Percentiles rank a stretch among this genome's conserved stretches.
Evolutionary conservation across 1,284 basidiomycete species (phyloP).

Genomic region (Trametes versicolor): DNA sequence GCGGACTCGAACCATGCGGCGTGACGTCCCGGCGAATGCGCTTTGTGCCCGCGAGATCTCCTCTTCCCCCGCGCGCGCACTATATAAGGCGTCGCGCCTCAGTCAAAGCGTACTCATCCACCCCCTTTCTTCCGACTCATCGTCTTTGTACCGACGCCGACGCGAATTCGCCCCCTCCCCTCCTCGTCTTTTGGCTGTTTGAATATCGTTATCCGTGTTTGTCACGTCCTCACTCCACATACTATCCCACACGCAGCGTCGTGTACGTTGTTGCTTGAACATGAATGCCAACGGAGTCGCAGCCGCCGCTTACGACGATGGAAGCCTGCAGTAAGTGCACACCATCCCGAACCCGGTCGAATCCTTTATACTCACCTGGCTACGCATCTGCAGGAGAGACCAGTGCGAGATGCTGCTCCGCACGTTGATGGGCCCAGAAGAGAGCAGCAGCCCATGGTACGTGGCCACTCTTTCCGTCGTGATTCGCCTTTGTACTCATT

Average conservation of each 20-base stretch:
- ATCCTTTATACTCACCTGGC: neutral
- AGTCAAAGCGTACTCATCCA: neutral
- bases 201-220: neutral
- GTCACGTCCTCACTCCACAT: neutral
- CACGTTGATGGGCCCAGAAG: neutral
- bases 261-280: neutral
- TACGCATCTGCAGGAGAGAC: neutral
- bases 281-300: neutral
- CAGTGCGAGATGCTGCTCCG: slow-evolving; percentile 5
- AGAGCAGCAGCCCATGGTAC: slow-evolving; percentile 6
- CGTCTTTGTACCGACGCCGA: neutral
- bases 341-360: neutral
- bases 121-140: neutral
- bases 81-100: neutral
- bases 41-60: slow-evolving; percentile 4
- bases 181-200: neutral
- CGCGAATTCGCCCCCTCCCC: neutral
- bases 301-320: neutral
- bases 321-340: neutral
- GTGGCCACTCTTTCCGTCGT: neutral
- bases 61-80: neutral
- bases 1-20: neutral
- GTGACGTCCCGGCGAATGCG: neutral
- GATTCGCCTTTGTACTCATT: neutral
- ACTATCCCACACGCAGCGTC: neutral